Percentiles rank a stretch among this genome's conserved stretches.
These are phyloP conservation scores for Linnemannia exigua DNA, from an alignment of 192 early-diverging fungal genomes.

Conservation along the genomic window DNA sequence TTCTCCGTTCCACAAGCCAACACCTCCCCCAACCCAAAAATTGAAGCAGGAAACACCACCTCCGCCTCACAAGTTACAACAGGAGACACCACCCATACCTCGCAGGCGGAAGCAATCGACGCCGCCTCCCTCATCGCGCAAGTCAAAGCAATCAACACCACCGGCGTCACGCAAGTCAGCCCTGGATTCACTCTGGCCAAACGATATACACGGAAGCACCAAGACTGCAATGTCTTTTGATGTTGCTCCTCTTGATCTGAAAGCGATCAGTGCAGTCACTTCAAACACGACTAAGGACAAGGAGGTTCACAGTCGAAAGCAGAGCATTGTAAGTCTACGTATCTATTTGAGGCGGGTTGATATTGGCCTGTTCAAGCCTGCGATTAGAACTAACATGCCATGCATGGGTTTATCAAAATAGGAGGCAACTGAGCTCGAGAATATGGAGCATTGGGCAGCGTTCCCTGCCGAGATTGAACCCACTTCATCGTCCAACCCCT, in stretches of 20 bases:
- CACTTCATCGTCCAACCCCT: slow-evolving; percentile 7
- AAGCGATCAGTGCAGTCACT: slow-evolving; percentile 3
- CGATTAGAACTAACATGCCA: neutral
- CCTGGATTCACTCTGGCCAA: slow-evolving; percentile 14
- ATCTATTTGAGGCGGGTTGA: neutral
- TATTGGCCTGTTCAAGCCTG: neutral
- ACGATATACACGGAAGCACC: slow-evolving; percentile 22
- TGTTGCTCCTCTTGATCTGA: slow-evolving; percentile 39
- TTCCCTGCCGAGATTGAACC: slow-evolving; percentile 29
- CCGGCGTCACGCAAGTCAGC: neutral
- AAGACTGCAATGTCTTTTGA: slow-evolving; percentile 45
- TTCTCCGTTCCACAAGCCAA: neutral
- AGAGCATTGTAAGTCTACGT: slow-evolving; percentile 21
- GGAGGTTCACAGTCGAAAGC: slow-evolving; percentile 3
- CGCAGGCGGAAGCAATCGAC: slow-evolving; percentile 18
- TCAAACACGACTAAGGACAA: slow-evolving; percentile 4
- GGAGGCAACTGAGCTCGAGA: slow-evolving; percentile 36
- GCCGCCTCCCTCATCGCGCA: neutral
- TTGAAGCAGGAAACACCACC: neutral
- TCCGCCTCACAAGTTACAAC: neutral
- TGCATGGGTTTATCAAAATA: neutral
- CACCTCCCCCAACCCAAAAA: neutral
- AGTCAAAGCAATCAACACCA: neutral
- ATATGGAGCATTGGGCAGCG: slow-evolving; percentile 47
- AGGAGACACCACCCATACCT: slow-evolving; percentile 11